Percentiles rank a stretch among this genome's conserved stretches.
Evolutionary conservation across 495 filamentous ascomycete genomes (phyloP).

Genomic region (Aspergillus heteromorphus): DNA sequence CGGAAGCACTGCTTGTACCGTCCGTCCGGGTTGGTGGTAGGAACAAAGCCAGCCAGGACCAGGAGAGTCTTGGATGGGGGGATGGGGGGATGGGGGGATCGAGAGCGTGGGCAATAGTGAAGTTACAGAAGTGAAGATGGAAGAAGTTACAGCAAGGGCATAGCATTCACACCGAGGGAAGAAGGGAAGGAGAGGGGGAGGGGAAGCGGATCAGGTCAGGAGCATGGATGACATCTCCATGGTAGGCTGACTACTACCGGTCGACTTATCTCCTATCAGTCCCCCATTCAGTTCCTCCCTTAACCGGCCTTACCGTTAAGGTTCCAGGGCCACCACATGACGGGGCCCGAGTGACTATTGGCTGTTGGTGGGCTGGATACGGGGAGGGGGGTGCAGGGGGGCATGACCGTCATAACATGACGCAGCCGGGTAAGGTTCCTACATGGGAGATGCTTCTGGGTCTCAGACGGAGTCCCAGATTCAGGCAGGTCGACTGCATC

Average conservation of each 20-base stretch:
- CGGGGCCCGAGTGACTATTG: conserved; percentile 9
- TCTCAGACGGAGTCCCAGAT: background rate
- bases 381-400: background rate
- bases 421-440: background rate
- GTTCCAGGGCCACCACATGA: conserved; percentile 9
- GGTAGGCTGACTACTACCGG: conserved; percentile 11
- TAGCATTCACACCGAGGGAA: conserved; percentile 8
- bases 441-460: background rate
- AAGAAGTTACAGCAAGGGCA: background rate
- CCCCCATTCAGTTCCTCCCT: background rate
- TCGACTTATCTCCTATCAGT: conserved; percentile 8
- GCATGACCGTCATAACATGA: conserved; percentile 1
- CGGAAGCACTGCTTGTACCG: conserved; percentile 21
- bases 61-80: background rate
- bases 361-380: background rate
- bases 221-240: conserved; percentile 20
- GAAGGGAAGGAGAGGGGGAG: conserved; percentile 20
- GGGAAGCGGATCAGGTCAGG: conserved; percentile 21
- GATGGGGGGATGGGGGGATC: background rate
- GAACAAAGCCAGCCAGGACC: conserved; percentile 1
- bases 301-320: background rate
- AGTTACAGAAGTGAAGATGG: conserved; percentile 1
- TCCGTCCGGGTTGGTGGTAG: conserved; percentile 3
- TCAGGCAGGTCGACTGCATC: background rate
- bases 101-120: background rate